Evolutionary conservation across 2,329 filamentous ascomycete species (phyloP).

Genomic region (Monilinia laxa): DNA sequence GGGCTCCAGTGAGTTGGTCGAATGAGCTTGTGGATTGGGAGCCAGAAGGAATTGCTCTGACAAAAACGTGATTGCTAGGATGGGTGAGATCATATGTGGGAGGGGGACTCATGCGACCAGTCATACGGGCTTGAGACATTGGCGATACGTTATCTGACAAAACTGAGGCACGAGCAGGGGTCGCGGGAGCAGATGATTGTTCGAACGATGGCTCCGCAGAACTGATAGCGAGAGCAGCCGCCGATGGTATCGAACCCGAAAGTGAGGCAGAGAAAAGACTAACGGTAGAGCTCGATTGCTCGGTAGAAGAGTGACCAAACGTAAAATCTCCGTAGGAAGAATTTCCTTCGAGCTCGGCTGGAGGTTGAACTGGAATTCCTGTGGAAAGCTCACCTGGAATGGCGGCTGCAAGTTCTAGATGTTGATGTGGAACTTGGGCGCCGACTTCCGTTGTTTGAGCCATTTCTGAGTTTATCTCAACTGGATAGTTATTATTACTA

Average conservation of each 20-base stretch:
- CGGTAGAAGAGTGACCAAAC: background rate
- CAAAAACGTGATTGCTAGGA: background rate
- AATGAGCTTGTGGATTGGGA: background rate
- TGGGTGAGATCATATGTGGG: background rate
- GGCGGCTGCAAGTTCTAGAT: constrained; percentile 33
- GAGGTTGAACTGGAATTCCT: background rate
- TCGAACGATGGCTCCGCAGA: background rate
- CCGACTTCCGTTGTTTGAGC: constrained; percentile 46
- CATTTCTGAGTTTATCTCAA: constrained; percentile 43
- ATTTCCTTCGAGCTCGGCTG: background rate
- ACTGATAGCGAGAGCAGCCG: background rate
- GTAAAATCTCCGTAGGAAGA: too few relatives aligned
- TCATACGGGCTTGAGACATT: background rate
- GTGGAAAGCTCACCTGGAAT: constrained; percentile 24
- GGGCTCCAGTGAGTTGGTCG: background rate
- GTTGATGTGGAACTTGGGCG: constrained; percentile 32
- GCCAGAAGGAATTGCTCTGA: background rate
- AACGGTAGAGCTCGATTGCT: background rate
- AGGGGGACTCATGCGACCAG: background rate
- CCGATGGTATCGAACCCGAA: background rate
- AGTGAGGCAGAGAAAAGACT: background rate
- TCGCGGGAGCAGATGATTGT: background rate
- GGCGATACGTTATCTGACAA: background rate
- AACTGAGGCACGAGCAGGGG: background rate
- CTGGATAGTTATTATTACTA: constrained; percentile 40